Evolutionary conservation across 1,284 basidiomycete species (phyloP).

Genomic region (Naganishia liquefaciens): DNA sequence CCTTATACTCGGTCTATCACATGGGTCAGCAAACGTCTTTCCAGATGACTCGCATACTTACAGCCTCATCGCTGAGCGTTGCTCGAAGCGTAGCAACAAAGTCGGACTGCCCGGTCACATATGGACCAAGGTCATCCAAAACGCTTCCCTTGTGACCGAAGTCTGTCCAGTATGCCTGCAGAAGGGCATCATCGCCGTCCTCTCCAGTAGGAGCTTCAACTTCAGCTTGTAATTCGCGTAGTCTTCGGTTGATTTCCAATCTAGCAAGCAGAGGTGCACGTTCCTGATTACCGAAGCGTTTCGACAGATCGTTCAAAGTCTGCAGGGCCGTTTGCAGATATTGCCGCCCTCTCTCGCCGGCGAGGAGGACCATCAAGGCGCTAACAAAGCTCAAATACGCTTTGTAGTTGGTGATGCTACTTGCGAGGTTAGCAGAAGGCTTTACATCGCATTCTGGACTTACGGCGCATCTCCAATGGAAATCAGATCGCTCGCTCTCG

Average conservation of each 20-base stretch:
- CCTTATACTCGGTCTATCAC: constrained; percentile 16
- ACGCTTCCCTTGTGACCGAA: constrained; percentile 35
- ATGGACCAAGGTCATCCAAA: constrained; percentile 26
- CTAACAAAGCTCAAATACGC: constrained; percentile 32
- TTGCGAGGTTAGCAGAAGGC: neutral
- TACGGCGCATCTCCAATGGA: constrained; percentile 33
- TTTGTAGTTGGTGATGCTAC: constrained; percentile 34
- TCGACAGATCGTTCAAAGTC: constrained; percentile 29
- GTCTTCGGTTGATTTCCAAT: constrained; percentile 27
- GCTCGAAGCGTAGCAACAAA: neutral
- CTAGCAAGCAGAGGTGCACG: constrained; percentile 32
- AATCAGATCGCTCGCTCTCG: constrained; percentile 30
- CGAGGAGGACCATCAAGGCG: constrained; percentile 25
- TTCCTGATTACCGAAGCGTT: constrained; percentile 24
- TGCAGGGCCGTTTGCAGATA: constrained; percentile 28
- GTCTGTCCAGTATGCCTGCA: constrained; percentile 26
- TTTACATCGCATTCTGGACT: neutral
- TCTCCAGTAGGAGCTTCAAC: neutral
- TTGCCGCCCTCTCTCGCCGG: neutral
- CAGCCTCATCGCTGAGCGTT: neutral
- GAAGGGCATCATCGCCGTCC: neutral
- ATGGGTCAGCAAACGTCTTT: neutral
- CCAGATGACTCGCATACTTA: neutral
- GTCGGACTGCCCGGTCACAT: neutral
- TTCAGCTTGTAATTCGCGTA: constrained; percentile 1